Conservation (phyloP, 371 early-diverging fungal species). For the Catenaria anguillulae region DNA sequence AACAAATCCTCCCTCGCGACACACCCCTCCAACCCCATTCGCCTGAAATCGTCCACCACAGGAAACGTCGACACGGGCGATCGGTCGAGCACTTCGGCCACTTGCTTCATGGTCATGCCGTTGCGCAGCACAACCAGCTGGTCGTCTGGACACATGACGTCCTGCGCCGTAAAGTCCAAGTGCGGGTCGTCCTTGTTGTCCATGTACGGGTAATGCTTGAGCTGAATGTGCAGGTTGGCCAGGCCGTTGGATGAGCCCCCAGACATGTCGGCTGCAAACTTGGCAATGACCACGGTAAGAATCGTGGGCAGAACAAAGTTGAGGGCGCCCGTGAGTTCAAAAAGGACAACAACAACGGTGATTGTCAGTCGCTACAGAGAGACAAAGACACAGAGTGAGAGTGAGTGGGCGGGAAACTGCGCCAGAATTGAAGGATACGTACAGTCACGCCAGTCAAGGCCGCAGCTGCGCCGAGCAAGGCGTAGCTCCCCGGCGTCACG, state of each 20-base stretch:
- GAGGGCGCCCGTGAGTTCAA: slow-evolving; percentile 87
- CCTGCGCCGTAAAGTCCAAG: background rate
- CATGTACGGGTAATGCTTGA: slow-evolving; percentile 73
- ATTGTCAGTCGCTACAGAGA: background rate
- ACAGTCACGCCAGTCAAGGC: slow-evolving; percentile 72
- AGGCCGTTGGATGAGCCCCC: slow-evolving; percentile 52
- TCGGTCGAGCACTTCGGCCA: background rate
- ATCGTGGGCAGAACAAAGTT: slow-evolving; percentile 84
- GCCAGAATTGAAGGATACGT: background rate
- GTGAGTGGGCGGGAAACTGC: too few relatives aligned
- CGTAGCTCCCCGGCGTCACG: slow-evolving; percentile 86
- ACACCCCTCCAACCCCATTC: background rate
- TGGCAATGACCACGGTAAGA: slow-evolving; percentile 77
- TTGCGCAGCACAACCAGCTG: background rate
- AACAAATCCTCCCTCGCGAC: background rate
- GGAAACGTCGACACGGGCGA: background rate
- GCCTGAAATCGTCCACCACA: background rate
- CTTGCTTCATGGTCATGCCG: background rate
- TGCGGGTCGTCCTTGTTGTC: slow-evolving; percentile 48
- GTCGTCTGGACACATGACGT: background rate
- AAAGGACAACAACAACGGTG: slow-evolving; percentile 81
- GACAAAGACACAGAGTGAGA: too few relatives aligned
- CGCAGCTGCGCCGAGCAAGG: slow-evolving; percentile 89
- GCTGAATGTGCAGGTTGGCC: slow-evolving; percentile 64
- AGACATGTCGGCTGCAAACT: slow-evolving; percentile 71